Base-by-base conservation (phyloP, 306 rosid species). In the Senna tora region DNA sequence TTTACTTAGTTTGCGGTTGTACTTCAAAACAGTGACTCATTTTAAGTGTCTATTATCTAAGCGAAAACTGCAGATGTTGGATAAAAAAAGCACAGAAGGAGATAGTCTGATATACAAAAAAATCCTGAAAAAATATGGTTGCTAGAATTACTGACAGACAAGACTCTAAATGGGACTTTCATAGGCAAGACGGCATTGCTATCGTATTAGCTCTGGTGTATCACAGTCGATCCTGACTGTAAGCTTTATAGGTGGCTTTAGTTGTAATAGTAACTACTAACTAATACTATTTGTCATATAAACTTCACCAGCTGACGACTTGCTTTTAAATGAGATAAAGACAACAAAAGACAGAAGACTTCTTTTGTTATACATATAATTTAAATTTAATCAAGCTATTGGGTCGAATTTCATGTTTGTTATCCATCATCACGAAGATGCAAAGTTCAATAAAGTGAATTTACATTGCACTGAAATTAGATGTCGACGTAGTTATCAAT, bases 301-400 rank as follows among this genome's bases (percentile, higher is more conserved):
- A 55, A 11, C 33, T 41, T 53, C 15, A 41, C 42, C 13, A 6
- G n/a, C 39, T 65, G 3, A 30, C 5, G 19, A 32, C 28, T 56
- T 66, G 70, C 63, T 68, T n/a, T n/a, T n/a, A n/a, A n/a, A n/a
- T n/a, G n/a, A n/a, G n/a, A n/a, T n/a, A n/a, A n/a, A n/a, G n/a
- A n/a, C n/a, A n/a, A n/a, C n/a, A n/a, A n/a, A n/a, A n/a, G n/a
- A n/a, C n/a, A n/a, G n/a, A n/a, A n/a, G n/a, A n/a, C n/a, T n/a
- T n/a, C n/a, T n/a, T n/a, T n/a, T n/a, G n/a, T n/a, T n/a, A n/a
- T n/a, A n/a, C n/a, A n/a, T n/a, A n/a, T n/a, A n/a, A n/a, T n/a
- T 68, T 39, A 39, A 60, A 61, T 61, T 60, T 63, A 53, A 39
- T 36, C 66, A 20, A 77, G 42, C 49, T 32, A 43, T 55, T 32